Evolutionary conservation across 1,284 basidiomycete genomes (phyloP).

Genomic region (Apiotrichum gracile): DNA sequence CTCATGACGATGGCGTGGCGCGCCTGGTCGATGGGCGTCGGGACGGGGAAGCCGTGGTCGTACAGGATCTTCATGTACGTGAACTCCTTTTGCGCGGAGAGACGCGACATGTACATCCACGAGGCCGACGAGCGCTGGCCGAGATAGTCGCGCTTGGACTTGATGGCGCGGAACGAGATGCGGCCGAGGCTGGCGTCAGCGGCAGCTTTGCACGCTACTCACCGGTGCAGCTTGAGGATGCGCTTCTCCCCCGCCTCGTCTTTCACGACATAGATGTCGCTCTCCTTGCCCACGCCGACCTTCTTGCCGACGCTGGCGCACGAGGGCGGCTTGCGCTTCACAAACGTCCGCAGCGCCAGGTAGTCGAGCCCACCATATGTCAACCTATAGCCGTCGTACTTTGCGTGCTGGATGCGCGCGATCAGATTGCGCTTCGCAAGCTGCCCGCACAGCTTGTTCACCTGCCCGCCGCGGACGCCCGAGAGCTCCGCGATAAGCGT

Average conservation of each 20-base stretch:
- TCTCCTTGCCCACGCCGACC: slow-evolving; percentile 97
- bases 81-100: slow-evolving; percentile 95
- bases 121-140: slow-evolving; percentile 92
- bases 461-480: slow-evolving; percentile 79
- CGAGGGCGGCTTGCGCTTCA: slow-evolving; percentile 71
- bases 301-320: slow-evolving; percentile 84
- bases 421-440: slow-evolving; percentile 89
- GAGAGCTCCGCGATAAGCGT: slow-evolving; percentile 85
- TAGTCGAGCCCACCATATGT: slow-evolving; percentile 98
- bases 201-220: background rate
- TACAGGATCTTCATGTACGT: slow-evolving; percentile 99
- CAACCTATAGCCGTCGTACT: slow-evolving; percentile 94
- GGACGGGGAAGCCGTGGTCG: slow-evolving; percentile 89
- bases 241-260: slow-evolving; percentile 74
- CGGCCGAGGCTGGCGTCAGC: slow-evolving; percentile 67
- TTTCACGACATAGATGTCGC: slow-evolving; percentile 91
- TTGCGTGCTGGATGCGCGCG: slow-evolving; percentile 80
- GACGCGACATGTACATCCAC: slow-evolving; percentile 99
- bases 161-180: slow-evolving; percentile 94
- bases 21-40: slow-evolving; percentile 86
- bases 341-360: slow-evolving; percentile 86
- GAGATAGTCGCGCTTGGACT: slow-evolving; percentile 93
- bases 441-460: slow-evolving; percentile 85
- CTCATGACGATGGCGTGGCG: slow-evolving; percentile 95
- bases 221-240: slow-evolving; percentile 90